Evolutionary conservation across 306 rosid genomes (phyloP), one percentile per base, ranked within the genome.

Genomic region (Acmispon strigosus): DNA sequence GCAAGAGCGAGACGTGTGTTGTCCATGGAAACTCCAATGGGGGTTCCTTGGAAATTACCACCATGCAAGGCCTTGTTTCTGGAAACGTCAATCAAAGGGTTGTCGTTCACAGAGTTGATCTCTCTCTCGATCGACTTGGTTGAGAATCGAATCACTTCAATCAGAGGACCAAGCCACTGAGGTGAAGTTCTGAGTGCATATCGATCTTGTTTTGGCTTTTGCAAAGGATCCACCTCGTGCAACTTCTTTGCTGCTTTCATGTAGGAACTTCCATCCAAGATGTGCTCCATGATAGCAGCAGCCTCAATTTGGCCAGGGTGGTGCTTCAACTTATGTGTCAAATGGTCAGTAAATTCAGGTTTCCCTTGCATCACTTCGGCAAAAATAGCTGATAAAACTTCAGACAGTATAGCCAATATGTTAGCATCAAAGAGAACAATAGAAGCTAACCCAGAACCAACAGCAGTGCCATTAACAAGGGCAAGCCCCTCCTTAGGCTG

Each of bases 231-330:
- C 0, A 42, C 83, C 79, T 92, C 95, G 0, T 92, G 98, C 44
- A 92, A 56, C 59, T 87, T 86, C 68, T 89, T 72, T 0, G 95
- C 95, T 1, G 76, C 90, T 73, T 89, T 89, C 11, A 92, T 83
- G 66, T 89, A 92, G 16, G 94, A 76, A 69, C 98, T 92, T 10
- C 98, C 98, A 62, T 89, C 98, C 60, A 92, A 82, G 56, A 92
- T 82, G 43, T 92, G 96, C 20, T 92, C 98, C 98, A 92, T 92
- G 4, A 92, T 92, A 15, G 98, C 98, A 17, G 96, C 96, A 8
- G 98, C 98, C 48, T 92, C 98, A 51, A 92, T 92, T 8, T 92
- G 98, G 9, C 98, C 98, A 15, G 98, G 98, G 36, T 92, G 98
- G 64, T 92, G 98, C 78, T 92, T 92, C 53, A 90, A 49, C 51